Percentiles rank a stretch among this genome's conserved stretches.
Evolutionary conservation across 257 asterid species (phyloP).

Genomic region (Jaltomata sinuosa): DNA sequence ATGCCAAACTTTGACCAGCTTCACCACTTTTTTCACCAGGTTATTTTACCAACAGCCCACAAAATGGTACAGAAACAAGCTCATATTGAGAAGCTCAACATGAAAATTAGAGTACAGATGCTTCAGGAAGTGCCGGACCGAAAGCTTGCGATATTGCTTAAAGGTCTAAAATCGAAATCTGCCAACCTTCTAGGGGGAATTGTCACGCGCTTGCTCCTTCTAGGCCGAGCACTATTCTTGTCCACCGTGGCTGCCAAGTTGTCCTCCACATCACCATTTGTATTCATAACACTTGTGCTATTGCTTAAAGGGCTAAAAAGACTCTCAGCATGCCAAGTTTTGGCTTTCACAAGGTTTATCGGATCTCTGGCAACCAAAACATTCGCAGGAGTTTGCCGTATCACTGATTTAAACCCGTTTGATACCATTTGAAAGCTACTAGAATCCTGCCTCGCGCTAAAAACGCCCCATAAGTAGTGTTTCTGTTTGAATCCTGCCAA

Average conservation of each 20-base stretch:
- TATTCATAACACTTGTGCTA: too few species aligned
- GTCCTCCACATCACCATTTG: too few species aligned
- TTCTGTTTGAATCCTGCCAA: constrained; percentile 48
- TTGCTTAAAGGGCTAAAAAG: background rate
- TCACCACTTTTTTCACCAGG: background rate
- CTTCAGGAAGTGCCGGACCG: background rate
- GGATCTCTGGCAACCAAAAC: background rate
- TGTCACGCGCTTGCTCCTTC: too few species aligned
- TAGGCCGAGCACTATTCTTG: too few species aligned
- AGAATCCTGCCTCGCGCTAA: constrained; percentile 23
- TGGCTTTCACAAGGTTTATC: background rate
- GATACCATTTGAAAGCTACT: background rate
- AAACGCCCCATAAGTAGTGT: constrained; percentile 74
- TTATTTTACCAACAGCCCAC: background rate
- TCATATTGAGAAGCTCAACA: background rate
- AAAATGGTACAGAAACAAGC: background rate
- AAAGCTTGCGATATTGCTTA: background rate
- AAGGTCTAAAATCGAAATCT: background rate
- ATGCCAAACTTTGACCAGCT: background rate
- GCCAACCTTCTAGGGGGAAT: too few species aligned
- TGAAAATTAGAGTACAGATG: background rate
- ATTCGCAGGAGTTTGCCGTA: background rate
- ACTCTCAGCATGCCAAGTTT: background rate
- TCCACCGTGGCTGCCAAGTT: too few species aligned
- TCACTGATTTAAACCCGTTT: background rate